Evolutionary conservation across 305 asterid genomes (phyloP).

Genomic region (Solanum chacoense): DNA sequence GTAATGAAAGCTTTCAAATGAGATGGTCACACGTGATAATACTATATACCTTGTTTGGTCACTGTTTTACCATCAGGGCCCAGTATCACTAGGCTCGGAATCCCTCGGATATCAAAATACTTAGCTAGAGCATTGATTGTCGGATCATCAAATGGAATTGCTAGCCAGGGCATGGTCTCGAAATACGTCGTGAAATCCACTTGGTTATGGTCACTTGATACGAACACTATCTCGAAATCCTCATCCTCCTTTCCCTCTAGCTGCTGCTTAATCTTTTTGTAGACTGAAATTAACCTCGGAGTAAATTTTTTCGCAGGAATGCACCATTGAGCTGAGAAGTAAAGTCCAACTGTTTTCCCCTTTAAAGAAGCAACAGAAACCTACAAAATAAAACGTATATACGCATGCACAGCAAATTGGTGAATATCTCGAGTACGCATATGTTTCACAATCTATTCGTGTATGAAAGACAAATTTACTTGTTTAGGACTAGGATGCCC

Average conservation of each 20-base stretch:
- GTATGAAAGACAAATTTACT: conserved; percentile 17
- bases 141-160: conserved; percentile 45
- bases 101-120: conserved; percentile 46
- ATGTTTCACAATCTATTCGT: neutral
- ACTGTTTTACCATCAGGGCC: conserved; percentile 68
- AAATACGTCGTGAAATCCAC: conserved; percentile 27
- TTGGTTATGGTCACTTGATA: conserved; percentile 51
- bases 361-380: conserved; percentile 30
- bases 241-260: neutral
- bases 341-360: conserved; percentile 57
- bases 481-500: conserved; percentile 16
- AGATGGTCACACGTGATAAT: neutral
- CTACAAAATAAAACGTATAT: conserved; percentile 14
- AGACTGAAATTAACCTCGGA: conserved; percentile 36
- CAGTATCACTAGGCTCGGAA: conserved; percentile 49
- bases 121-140: conserved; percentile 28
- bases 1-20: neutral
- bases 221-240: conserved; percentile 46
- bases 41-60: conserved; percentile 20
- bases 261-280: conserved; percentile 32
- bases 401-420: neutral
- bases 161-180: conserved; percentile 59
- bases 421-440: neutral
- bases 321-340: conserved; percentile 67
- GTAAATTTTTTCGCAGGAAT: conserved; percentile 41